phyloP scores from a whole-genome alignment of 805 yeast species.

The Teunomyces atbi region DNA sequence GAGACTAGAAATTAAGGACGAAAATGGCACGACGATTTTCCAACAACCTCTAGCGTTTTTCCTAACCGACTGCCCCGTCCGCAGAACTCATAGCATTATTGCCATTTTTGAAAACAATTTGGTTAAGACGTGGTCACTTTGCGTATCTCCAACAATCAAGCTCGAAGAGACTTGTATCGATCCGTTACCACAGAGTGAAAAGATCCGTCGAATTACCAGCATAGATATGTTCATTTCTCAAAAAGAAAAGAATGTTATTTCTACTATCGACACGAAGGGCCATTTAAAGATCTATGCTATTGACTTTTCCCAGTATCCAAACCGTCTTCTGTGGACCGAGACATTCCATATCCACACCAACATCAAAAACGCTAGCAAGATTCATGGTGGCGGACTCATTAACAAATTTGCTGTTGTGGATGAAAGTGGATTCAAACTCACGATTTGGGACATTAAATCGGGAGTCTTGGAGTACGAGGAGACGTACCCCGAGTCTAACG shows the following conservation, averaged over 20 bases:
- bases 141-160: conserved; percentile 6
- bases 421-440: conserved; percentile 45
- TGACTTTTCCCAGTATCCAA: conserved; percentile 17
- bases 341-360: conserved; percentile 55
- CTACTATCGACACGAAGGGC: conserved; percentile 51
- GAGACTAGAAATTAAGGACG: conserved; percentile 14
- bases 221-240: conserved; percentile 46
- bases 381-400: conserved; percentile 69
- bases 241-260: conserved; percentile 39
- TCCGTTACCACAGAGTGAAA: conserved; percentile 36
- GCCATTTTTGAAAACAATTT: conserved; percentile 44
- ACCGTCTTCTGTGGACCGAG: conserved; percentile 50
- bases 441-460: conserved; percentile 78
- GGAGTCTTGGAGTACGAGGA: conserved; percentile 66
- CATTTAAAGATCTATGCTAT: conserved; percentile 19
- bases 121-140: conserved; percentile 44
- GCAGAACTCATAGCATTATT: neutral
- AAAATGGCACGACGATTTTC: neutral
- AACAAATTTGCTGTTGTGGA: conserved; percentile 76
- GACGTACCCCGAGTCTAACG: conserved; percentile 27
- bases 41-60: conserved; percentile 26
- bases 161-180: conserved; percentile 34
- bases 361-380: conserved; percentile 46
- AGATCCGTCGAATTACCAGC: conserved; percentile 46
- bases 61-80: conserved; percentile 10